Base-by-base conservation (phyloP, 331 rosid species). In the Saraca asoca region DNA sequence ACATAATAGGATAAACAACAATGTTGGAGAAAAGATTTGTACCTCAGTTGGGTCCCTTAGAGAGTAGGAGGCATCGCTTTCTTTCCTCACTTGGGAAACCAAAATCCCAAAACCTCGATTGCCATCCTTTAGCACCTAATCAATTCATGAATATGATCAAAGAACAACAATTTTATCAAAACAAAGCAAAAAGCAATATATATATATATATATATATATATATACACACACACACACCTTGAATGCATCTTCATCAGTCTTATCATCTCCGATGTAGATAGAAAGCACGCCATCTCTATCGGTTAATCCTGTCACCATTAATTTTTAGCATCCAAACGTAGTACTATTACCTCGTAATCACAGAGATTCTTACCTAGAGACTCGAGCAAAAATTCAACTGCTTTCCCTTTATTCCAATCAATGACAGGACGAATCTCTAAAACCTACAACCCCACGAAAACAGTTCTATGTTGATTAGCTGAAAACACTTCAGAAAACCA, bases 331-430 rank as follows among this genome's bases (percentile, higher is more conserved):
- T 49, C 55, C 52, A 24, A 24, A 24, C 31, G 3, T 24, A 24
- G 31, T 24, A 3, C 31, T 24, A 3, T 24, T 24, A 24, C 31
- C 31, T 24, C 2, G 31, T 24, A 24, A 39, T 10, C 2, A 39
- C 11, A 39, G 44, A 6, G 9, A 60, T 77, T 52, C 17, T 52
- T 79, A 88, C 98, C 95, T 11, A 92, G 86, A 66, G 93, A 92
- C 57, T 85, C 89, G 29, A 89, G 89, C 81, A 92, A 70, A 79
- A 92, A 92, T 43, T 89, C 96, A 52, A 89, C 96, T 9, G 98
- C 96, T 76, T 89, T 93, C 78, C 98, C 96, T 81, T 93, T 93
- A 81, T 93, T 82, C 98, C 98, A 93, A 54, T 87, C 88, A 64
- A 93, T 85, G 64, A 73, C 88, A 17, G 98, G 98, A 78, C 96